Conservation (phyloP, 331 rosid species). For the Ulmus americana region DNA sequence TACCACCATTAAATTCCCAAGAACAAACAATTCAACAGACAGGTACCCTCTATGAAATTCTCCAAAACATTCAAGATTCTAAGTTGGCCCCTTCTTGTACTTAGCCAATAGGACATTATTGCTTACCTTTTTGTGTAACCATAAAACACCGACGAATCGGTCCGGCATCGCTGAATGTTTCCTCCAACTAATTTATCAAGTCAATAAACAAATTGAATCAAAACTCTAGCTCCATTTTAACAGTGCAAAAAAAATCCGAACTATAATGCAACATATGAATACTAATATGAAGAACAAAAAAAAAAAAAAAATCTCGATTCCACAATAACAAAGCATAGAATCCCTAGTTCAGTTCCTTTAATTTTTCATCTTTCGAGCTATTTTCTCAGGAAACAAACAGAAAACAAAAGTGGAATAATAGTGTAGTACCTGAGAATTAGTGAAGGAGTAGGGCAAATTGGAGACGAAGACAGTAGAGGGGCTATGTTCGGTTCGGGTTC, state of each 20-base stretch:
- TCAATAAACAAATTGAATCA: neutral
- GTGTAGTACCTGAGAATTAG: slow-evolving; percentile 57
- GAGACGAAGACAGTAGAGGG: slow-evolving; percentile 61
- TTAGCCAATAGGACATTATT: no score
- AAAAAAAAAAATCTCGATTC: no score
- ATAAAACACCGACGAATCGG: slow-evolving; percentile 84
- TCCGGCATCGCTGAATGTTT: slow-evolving; percentile 77
- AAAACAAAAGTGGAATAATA: neutral
- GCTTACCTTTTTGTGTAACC: slow-evolving; percentile 69
- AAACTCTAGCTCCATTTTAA: neutral
- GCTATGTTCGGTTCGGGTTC: slow-evolving; percentile 30
- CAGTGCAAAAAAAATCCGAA: neutral
- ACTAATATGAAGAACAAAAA: neutral
- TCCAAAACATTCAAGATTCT: no score
- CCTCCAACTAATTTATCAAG: slow-evolving; percentile 55
- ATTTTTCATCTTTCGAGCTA: neutral
- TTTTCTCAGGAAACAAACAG: slow-evolving; percentile 21
- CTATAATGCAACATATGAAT: neutral
- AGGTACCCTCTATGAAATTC: no score
- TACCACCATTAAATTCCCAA: no score
- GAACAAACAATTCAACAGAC: no score
- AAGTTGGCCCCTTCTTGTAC: no score
- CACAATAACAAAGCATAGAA: neutral
- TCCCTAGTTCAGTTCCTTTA: neutral
- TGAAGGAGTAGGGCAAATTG: slow-evolving; percentile 69